Percentiles rank a stretch among this genome's conserved stretches.
Evolutionary conservation across 495 filamentous ascomycete species (phyloP).

Genomic region (Penicillium ucsense): DNA sequence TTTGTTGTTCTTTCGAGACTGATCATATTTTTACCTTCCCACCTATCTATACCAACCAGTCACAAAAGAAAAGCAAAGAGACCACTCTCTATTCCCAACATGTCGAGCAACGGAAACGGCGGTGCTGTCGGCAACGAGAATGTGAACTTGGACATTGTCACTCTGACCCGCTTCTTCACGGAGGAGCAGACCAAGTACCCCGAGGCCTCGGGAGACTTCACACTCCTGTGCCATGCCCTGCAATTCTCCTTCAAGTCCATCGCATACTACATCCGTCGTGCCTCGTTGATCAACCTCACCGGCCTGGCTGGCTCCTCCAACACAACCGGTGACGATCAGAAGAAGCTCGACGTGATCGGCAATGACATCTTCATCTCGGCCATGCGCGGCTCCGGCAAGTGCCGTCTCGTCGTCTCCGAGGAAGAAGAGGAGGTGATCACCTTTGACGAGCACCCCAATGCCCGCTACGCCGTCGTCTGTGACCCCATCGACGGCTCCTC

Average conservation of each 20-base stretch:
- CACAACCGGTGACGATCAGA: constrained; percentile 93
- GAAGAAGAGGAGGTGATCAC: constrained; percentile 88
- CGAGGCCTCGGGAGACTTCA: constrained; percentile 97
- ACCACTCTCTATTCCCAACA: constrained; percentile 11
- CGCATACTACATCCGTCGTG: constrained; percentile 97
- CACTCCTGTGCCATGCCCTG: constrained; percentile 93
- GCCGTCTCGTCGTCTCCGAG: constrained; percentile 84
- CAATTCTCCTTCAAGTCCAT: constrained; percentile 99
- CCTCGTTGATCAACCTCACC: constrained; percentile 92
- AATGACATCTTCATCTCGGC: constrained; percentile 95
- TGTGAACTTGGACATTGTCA: constrained; percentile 92
- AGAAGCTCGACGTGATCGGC: constrained; percentile 98
- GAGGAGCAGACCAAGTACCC: constrained; percentile 91
- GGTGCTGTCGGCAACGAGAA: constrained; percentile 51
- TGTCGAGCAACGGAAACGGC: constrained; percentile 27
- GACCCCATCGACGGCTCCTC: constrained; percentile 97
- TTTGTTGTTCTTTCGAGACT: no score
- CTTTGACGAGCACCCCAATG: constrained; percentile 69
- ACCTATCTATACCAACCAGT: no score
- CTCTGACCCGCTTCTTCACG: constrained; percentile 87
- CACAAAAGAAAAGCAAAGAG: no score
- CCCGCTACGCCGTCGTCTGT: constrained; percentile 91
- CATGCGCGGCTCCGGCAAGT: constrained; percentile 86
- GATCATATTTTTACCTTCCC: no score
- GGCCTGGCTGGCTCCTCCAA: constrained; percentile 93